Evolutionary conservation across 208 protist genomes (phyloP).

Genomic region (Tritrichomonas foetus): DNA sequence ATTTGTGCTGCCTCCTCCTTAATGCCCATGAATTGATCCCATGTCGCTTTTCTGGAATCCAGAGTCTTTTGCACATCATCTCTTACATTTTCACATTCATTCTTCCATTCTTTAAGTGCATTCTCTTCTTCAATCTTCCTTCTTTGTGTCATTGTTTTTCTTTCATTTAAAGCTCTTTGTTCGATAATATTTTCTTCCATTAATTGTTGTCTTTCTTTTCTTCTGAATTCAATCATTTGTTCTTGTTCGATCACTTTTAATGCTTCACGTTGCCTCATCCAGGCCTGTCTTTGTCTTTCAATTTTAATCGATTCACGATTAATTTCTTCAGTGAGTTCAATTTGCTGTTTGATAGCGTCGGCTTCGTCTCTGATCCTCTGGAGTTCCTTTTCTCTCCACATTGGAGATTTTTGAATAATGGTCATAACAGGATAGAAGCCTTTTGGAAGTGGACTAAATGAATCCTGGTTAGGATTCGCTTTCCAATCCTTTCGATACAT

Average conservation of each 20-base stretch:
- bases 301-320: neutral
- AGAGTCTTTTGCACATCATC: neutral
- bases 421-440: neutral
- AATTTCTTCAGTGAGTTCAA: neutral
- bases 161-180: neutral
- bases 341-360: neutral
- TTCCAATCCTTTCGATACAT: neutral
- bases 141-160: neutral
- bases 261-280: neutral
- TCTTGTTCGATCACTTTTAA: neutral
- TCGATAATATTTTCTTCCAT: neutral
- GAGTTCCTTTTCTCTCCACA: constrained; percentile 19
- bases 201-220: neutral
- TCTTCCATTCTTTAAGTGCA: neutral
- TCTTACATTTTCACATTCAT: neutral
- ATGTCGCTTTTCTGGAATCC: neutral
- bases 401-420: neutral
- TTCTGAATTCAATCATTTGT: neutral
- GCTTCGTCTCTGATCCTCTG: neutral
- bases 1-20: neutral
- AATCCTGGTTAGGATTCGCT: neutral
- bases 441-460: neutral
- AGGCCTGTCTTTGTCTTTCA: neutral
- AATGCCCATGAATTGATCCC: neutral
- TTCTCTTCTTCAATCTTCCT: neutral